Conservation (phyloP, 2,329 filamentous ascomycete species). For the Pseudocercospora eumusae region DNA sequence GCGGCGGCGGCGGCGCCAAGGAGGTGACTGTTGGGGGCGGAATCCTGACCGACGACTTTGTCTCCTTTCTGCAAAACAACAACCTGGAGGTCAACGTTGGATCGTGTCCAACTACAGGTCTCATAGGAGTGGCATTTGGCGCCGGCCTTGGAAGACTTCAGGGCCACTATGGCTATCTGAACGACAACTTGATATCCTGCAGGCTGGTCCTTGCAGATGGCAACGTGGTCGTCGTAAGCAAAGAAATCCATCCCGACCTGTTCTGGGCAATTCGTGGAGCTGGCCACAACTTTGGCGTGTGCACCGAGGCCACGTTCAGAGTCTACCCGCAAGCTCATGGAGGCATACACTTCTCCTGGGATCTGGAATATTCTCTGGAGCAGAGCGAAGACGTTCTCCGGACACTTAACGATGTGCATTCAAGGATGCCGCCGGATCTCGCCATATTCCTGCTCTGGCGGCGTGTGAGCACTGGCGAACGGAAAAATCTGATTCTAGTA, state of each 20-base stretch:
- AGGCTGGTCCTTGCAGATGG: slow-evolving; percentile 12
- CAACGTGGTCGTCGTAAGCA: neutral
- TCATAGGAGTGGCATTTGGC: slow-evolving; percentile 17
- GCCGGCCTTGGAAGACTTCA: slow-evolving; percentile 16
- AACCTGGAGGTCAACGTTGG: slow-evolving; percentile 12
- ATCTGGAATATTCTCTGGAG: slow-evolving; percentile 15
- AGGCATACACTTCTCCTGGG: slow-evolving; percentile 12
- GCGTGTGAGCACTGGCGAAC: slow-evolving; percentile 1
- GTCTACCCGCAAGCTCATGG: slow-evolving; percentile 5
- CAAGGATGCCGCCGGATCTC: slow-evolving; percentile 12
- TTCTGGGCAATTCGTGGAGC: slow-evolving; percentile 29
- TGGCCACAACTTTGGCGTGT: slow-evolving; percentile 28
- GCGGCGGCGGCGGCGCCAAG: neutral
- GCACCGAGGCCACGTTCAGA: slow-evolving; percentile 4
- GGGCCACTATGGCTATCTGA: slow-evolving; percentile 16
- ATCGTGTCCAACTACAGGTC: slow-evolving; percentile 10
- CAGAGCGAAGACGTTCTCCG: slow-evolving; percentile 14
- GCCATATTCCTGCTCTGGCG: slow-evolving; percentile 17
- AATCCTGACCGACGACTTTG: slow-evolving; percentile 11
- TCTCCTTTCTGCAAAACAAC: slow-evolving; percentile 9
- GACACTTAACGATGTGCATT: slow-evolving; percentile 12
- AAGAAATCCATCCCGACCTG: slow-evolving; percentile 22
- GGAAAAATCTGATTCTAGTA: slow-evolving; percentile 15
- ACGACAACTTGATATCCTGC: slow-evolving; percentile 15
- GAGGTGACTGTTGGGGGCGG: slow-evolving; percentile 7